Base-by-base conservation (phyloP, 2,329 filamentous ascomycete species). In the Pseudofabraea citricarpa region DNA sequence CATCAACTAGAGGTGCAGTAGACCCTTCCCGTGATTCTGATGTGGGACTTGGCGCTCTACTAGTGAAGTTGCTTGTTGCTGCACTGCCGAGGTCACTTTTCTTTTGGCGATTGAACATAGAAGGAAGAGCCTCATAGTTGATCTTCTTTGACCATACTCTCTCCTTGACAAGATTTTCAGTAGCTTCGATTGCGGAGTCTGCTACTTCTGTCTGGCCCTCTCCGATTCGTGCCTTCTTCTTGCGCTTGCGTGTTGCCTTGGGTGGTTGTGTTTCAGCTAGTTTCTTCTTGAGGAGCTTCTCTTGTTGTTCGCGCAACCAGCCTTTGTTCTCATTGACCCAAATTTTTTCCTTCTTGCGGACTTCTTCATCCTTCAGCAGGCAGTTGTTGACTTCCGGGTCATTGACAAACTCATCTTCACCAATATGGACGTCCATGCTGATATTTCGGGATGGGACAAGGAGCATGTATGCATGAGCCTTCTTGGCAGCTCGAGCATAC, bases 251-350 rank as follows among this genome's bases (percentile, higher is more conserved):
- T n/a, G 67, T 74, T 44, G 72, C 75, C 66, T 74, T 86, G 44
- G 71, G 75, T 51, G 51, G 71, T 45, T 66, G 74, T 8, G 73
- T 74, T 20, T 61, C 68, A 46, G 77, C 77, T 49, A 79, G 69
- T 63, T 90, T 87, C 46, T 82, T 78, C 29, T 85, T 79, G 44
- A 94, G 84, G 6, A 85, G 74, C 64, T 93, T 95, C 47, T 87
- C 81, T 59, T 96, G 90, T 59, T 94, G 85, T 38, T 82, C 78
- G 7, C 91, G 86, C 29, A 98, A 73, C 78, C 90, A 98, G 53
- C 94, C 89, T 61, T 93, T 90, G 64, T 98, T 97, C 60, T 90
- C 83, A 47, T 91, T 90, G 33, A 95, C 82, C 93, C 93, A 98
- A 41, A 97, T 87, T 47, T 82, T 81, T 63, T 96, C 90, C 63